Evolutionary conservation across 1,284 basidiomycete species (phyloP).

Genomic region (Puccinia triticina): DNA sequence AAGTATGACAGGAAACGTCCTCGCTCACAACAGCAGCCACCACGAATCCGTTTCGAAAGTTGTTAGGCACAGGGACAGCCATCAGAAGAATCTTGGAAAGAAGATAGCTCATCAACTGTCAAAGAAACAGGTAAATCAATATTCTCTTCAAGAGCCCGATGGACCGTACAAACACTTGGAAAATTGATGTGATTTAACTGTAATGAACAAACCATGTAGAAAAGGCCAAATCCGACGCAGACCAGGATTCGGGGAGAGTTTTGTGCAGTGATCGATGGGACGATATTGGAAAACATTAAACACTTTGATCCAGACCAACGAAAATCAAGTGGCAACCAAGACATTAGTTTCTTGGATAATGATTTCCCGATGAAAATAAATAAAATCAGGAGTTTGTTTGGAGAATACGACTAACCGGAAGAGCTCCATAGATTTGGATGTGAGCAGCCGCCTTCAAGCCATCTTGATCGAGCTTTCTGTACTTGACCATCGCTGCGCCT

Average conservation of each 20-base stretch:
- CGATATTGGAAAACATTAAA: conserved; percentile 33
- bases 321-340: not conserved
- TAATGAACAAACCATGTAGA: conserved; percentile 34
- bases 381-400: too few relatives aligned
- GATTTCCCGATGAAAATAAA: not conserved
- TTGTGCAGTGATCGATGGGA: conserved; percentile 41
- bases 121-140: not conserved
- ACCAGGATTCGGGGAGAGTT: conserved; percentile 30
- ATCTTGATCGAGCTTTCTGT: not conserved
- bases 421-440: conserved; percentile 40
- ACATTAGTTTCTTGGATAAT: not conserved
- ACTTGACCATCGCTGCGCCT: conserved; percentile 13
- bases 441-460: conserved; percentile 42
- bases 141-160: not conserved
- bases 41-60: conserved; percentile 39
- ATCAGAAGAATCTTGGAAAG: conserved; percentile 26
- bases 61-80: conserved; percentile 20
- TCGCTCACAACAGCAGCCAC: conserved; percentile 44
- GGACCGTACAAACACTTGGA: not conserved
- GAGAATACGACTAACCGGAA: conserved; percentile 21
- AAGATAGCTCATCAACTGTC: conserved; percentile 30
- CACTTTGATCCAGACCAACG: not conserved
- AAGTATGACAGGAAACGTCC: not conserved
- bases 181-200: not conserved
- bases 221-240: conserved; percentile 24